A percentile compares a stretch with the other conserved stretches of the same genome.
Conservation (phyloP, 1,139 yeast species). For the Suhomyces taliae region DNA sequence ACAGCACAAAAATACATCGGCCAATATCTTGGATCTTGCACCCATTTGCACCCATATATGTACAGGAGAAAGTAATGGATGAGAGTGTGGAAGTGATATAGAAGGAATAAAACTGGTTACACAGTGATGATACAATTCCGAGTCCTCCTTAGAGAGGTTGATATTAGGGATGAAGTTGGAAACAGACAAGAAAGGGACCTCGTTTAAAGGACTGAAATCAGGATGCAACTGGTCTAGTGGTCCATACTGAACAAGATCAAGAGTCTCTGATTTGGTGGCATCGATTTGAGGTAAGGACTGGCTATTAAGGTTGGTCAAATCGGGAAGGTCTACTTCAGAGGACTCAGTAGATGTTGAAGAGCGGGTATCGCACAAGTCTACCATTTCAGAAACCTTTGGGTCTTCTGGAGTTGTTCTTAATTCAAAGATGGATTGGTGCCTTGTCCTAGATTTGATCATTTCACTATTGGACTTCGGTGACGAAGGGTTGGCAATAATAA, state of each 20-base stretch:
- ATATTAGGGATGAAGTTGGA: slow-evolving; percentile 12
- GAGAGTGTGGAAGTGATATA: slow-evolving; percentile 44
- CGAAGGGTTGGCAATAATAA: slow-evolving; percentile 10
- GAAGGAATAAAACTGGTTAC: slow-evolving; percentile 34
- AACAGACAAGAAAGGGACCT: slow-evolving; percentile 2
- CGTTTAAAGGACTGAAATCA: slow-evolving; percentile 2
- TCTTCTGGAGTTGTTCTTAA: background rate
- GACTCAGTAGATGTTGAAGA: slow-evolving; percentile 15
- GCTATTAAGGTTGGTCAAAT: background rate
- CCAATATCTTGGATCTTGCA: slow-evolving; percentile 26
- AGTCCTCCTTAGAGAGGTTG: slow-evolving; percentile 11
- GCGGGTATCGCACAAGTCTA: slow-evolving; percentile 7
- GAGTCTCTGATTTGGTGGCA: no score
- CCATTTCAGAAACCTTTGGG: slow-evolving; percentile 1
- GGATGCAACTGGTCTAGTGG: background rate
- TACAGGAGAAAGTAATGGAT: slow-evolving; percentile 38
- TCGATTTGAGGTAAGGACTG: no score
- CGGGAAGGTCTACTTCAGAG: background rate
- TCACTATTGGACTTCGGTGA: slow-evolving; percentile 8
- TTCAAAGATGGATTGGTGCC: slow-evolving; percentile 5
- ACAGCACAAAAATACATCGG: slow-evolving; percentile 36
- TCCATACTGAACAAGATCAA: background rate
- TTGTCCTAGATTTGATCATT: background rate
- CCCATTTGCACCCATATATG: slow-evolving; percentile 21
- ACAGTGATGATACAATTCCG: slow-evolving; percentile 29